phyloP scores from a whole-genome alignment of 495 filamentous ascomycete genomes.

The Penicillium flavigenum region DNA sequence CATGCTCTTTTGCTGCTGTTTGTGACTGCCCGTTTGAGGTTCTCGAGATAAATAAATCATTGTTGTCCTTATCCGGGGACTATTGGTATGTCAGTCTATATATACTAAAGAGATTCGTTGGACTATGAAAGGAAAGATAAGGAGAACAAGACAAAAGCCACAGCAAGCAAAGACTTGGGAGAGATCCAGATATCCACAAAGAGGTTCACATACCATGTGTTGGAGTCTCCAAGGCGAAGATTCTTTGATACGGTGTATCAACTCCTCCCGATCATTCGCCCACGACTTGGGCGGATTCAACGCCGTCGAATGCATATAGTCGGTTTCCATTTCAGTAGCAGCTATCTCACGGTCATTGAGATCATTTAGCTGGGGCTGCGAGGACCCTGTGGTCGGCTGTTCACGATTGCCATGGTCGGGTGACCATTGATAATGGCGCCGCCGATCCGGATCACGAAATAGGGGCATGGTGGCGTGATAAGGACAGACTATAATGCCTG shows the following conservation, averaged over 20 bases:
- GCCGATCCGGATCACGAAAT: constrained; percentile 41
- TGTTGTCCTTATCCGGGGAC: constrained; percentile 6
- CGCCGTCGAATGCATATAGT: constrained; percentile 11
- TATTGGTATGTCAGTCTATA: constrained; percentile 16
- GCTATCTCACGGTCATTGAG: constrained; percentile 6
- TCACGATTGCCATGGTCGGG: constrained; percentile 26
- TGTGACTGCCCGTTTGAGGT: constrained; percentile 11
- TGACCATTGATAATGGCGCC: constrained; percentile 33
- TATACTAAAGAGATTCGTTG: neutral
- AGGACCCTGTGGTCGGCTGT: constrained; percentile 16
- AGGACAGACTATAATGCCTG: constrained; percentile 18
- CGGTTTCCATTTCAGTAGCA: constrained; percentile 2
- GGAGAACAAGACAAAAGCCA: neutral
- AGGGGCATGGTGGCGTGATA: constrained; percentile 39
- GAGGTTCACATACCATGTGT: constrained; percentile 55
- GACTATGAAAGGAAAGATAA: neutral
- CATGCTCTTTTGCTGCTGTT: constrained; percentile 10
- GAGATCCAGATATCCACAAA: neutral
- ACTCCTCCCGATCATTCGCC: constrained; percentile 62
- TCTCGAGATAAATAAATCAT: constrained; percentile 12
- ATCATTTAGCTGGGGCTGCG: constrained; percentile 17
- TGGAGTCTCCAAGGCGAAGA: constrained; percentile 72
- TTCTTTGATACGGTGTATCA: constrained; percentile 86
- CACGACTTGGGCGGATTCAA: constrained; percentile 22
- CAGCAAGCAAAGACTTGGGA: neutral